These are phyloP conservation scores for Neurospora sp. DNA, from an alignment of 495 filamentous ascomycete genomes.

Conservation along the genomic window DNA sequence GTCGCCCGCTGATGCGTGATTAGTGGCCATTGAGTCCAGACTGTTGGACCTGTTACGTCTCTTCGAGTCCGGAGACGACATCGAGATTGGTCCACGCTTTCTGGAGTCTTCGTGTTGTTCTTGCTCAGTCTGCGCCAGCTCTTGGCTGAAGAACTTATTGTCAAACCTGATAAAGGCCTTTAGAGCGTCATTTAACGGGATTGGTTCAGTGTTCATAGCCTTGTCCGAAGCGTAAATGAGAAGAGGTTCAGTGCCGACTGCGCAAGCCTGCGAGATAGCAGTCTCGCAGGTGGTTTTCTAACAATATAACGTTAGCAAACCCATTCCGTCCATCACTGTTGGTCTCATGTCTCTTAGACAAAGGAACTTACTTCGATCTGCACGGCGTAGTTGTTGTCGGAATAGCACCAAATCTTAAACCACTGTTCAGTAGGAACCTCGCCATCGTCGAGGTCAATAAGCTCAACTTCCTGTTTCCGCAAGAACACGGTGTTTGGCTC, in stretches of 20 bases:
- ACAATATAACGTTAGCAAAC: neutral
- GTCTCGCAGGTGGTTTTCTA: conserved; percentile 22
- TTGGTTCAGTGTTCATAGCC: conserved; percentile 22
- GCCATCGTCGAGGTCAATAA: conserved; percentile 11
- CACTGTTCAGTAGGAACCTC: conserved; percentile 25
- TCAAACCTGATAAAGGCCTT: conserved; percentile 34
- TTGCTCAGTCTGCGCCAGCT: conserved; percentile 21
- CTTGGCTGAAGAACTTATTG: conserved; percentile 34
- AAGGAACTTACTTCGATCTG: conserved; percentile 25
- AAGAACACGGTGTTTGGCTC: conserved; percentile 26
- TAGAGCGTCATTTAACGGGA: conserved; percentile 29
- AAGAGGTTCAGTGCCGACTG: conserved; percentile 21
- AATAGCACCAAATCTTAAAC: conserved; percentile 29
- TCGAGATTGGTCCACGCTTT: conserved; percentile 8
- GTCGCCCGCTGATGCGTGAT: conserved; percentile 23
- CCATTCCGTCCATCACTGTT: neutral
- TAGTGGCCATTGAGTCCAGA: conserved; percentile 26
- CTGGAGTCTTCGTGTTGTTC: conserved; percentile 4
- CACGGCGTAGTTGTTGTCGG: conserved; percentile 16
- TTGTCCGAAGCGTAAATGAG: conserved; percentile 34
- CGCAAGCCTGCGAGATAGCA: conserved; percentile 25
- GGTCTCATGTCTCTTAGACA: conserved; percentile 5
- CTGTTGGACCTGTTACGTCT: conserved; percentile 15
- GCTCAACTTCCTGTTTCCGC: conserved; percentile 19
- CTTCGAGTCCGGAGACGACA: conserved; percentile 13